These are phyloP conservation scores for Globisporangium rhizosaccharum DNA, from an alignment of 352 stramenopile species.

Conservation along the genomic window DNA sequence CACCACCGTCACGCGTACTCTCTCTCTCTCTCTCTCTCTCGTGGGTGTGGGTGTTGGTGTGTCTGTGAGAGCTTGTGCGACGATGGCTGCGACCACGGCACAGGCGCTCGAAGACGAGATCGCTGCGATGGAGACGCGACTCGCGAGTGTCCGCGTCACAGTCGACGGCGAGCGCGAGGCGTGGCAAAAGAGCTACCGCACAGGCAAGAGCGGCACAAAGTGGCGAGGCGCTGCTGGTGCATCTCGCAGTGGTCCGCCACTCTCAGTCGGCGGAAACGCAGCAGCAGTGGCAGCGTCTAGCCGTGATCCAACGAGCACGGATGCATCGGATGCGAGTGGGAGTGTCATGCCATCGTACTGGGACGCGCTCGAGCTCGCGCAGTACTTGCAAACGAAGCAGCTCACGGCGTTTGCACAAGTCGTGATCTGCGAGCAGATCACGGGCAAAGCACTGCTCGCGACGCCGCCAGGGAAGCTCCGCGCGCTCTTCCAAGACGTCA, in stretches of 20 bases:
- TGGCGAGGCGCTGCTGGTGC: constrained; percentile 37
- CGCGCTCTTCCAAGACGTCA: constrained; percentile 30
- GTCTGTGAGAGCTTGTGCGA: neutral
- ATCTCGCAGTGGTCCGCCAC: no score
- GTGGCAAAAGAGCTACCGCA: constrained; percentile 43
- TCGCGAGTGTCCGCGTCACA: constrained; percentile 44
- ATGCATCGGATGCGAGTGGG: constrained; percentile 3
- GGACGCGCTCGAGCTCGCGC: constrained; percentile 55
- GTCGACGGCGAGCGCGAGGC: constrained; percentile 48
- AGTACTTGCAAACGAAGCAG: constrained; percentile 42
- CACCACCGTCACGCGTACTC: no score
- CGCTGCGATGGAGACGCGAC: constrained; percentile 49
- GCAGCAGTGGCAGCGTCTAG: no score
- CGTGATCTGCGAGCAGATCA: constrained; percentile 58
- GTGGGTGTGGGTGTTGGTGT: neutral
- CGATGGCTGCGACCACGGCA: neutral
- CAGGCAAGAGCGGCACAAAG: constrained; percentile 52
- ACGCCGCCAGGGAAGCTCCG: constrained; percentile 36
- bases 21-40: no score
- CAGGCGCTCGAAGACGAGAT: constrained; percentile 23
- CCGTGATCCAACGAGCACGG: no score
- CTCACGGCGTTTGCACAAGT: constrained; percentile 44
- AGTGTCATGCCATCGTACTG: constrained; percentile 43
- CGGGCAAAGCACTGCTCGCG: constrained; percentile 47
- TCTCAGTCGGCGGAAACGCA: no score